phyloP scores from a whole-genome alignment of 768 basidiomycete species.

The Phallus indusiatus region DNA sequence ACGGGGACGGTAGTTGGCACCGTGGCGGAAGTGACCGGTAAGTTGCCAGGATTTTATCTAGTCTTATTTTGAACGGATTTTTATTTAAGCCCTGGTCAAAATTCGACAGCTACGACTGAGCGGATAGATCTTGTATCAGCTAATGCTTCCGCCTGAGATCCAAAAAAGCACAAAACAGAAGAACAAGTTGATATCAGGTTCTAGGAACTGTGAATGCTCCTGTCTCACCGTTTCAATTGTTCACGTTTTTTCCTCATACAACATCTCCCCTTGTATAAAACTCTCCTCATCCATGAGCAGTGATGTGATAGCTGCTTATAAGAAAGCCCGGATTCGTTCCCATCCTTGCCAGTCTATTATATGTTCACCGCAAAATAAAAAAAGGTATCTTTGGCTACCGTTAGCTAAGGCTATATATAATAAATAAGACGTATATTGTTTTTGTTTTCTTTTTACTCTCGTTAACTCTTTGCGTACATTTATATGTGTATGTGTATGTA shows the following conservation, averaged over 20 bases:
- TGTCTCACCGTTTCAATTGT: neutral
- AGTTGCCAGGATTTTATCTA: conserved; percentile 1
- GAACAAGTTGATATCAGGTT: neutral
- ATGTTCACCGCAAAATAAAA: neutral
- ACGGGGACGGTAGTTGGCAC: conserved; percentile 80
- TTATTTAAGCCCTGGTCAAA: conserved; percentile 7
- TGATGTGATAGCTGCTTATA: conserved; percentile 5
- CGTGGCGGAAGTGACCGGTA: conserved; percentile 26
- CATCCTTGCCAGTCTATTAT: neutral
- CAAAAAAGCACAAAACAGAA: neutral
- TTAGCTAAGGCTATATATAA: neutral
- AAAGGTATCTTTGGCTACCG: conserved; percentile 6
- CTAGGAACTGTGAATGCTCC: neutral
- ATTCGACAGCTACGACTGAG: conserved; percentile 10
- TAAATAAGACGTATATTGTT: neutral
- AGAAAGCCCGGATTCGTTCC: conserved; percentile 8
- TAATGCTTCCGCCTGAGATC: conserved; percentile 1
- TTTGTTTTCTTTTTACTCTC: too few species aligned
- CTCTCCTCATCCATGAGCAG: conserved; percentile 10
- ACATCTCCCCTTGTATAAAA: neutral
- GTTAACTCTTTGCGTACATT: too few species aligned
- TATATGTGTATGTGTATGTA: too few species aligned
- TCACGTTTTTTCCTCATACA: neutral
- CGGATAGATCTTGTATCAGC: conserved; percentile 1
- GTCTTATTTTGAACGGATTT: conserved; percentile 1